Evolutionary conservation across 1,284 basidiomycete genomes (phyloP).

Genomic region (Ganoderma resinaceum): DNA sequence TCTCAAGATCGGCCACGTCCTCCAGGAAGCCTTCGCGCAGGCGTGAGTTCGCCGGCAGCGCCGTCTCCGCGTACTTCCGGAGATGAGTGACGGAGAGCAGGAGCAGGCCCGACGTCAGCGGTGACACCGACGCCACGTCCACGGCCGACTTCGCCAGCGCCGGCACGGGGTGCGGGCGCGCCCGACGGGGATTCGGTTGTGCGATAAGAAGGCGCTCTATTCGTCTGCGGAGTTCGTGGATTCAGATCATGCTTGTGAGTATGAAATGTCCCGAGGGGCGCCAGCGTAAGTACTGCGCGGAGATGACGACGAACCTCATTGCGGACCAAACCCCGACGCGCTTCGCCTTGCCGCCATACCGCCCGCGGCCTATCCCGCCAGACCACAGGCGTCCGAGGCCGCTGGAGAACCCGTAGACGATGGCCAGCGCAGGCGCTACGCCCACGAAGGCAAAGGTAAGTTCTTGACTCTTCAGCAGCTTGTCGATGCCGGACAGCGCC

Average conservation of each 20-base stretch:
- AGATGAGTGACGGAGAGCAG: conserved; percentile 76
- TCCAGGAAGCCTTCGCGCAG: conserved; percentile 83
- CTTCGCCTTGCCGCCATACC: conserved; percentile 58
- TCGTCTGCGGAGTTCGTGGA: conserved; percentile 49
- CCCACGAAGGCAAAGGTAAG: conserved; percentile 98
- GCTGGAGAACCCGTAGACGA: conserved; percentile 76
- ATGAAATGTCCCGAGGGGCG: background rate
- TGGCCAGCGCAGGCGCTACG: conserved; percentile 87
- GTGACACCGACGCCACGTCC: conserved; percentile 45
- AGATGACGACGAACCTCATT: conserved; percentile 57
- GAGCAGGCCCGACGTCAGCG: conserved; percentile 75
- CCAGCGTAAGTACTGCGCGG: background rate
- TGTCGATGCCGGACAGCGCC: conserved; percentile 88
- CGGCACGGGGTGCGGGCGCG: conserved; percentile 8
- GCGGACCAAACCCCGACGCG: conserved; percentile 64
- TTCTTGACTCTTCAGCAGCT: conserved; percentile 93
- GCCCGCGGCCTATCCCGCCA: conserved; percentile 53
- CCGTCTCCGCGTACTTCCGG: conserved; percentile 64
- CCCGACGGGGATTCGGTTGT: conserved; percentile 39
- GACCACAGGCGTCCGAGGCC: conserved; percentile 59
- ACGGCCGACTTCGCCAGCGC: conserved; percentile 14
- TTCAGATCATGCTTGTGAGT: background rate
- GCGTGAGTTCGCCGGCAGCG: conserved; percentile 61
- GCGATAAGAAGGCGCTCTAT: conserved; percentile 77
- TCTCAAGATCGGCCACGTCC: conserved; percentile 87